Base-by-base conservation (phyloP, 495 filamentous ascomycete species). In the Oleoguttula mirabilis region DNA sequence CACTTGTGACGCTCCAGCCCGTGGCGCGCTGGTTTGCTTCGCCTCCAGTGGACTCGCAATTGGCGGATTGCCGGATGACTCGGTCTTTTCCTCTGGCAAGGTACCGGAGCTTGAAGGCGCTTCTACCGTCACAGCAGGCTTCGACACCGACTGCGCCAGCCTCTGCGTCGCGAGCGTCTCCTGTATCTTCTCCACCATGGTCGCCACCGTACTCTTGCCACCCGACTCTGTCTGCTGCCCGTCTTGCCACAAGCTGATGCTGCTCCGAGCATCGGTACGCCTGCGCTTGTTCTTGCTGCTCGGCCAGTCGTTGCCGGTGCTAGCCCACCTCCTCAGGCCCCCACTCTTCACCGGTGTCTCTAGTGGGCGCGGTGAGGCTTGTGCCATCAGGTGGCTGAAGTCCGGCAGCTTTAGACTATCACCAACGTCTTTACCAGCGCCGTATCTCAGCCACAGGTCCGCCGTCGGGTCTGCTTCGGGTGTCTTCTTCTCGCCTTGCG, bases 401-500 rank as follows among this genome's bases (percentile, higher is more conserved):
- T 50, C 47, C 6, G 55, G 44, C 21, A 39, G 41, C 28, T 46
- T 55, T 19, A 51, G 32, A 1, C 40, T 49, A 5, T 47, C 55
- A 27, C 50, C 55, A 21, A 35, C 52, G 12, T 36, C 43, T 17
- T 50, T 38, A 21, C 37, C 45, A 5, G 41, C 32, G 7, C 45
- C 73, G 55, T 84, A 92, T 15, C 81, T 77, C 50, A 79, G 84
- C 87, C 85, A 93, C n/a, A 94, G 62, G 39, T 94, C 87, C 23
- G 76, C 62, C 0, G 81, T 81, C 20, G 88, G 80, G 59, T 98
- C 90, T 32, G 77, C 74, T 43, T 82, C 77, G 19, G 84, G 84
- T 0, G 86, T 87, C 39, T 71, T 1, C 70, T 61, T n/a, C 66
- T 58, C 27, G 73, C 69, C 16, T 79, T 55, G 23, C 65, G 66